Base-by-base conservation (phyloP, 2,329 filamentous ascomycete species). In the Colletotrichum sp. region DNA sequence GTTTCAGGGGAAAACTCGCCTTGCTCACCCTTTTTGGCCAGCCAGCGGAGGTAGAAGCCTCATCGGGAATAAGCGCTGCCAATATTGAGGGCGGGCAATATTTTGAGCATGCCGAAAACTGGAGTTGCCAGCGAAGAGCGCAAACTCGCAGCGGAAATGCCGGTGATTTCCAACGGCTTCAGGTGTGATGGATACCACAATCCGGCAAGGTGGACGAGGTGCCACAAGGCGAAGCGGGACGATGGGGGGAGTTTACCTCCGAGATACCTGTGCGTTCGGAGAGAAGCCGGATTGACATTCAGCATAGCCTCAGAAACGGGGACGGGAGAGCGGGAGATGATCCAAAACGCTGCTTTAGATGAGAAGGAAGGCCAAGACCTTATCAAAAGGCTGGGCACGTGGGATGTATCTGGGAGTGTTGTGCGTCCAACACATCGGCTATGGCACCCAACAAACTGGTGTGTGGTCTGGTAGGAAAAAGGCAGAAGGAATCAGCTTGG, bases 261-360 rank as follows among this genome's bases (percentile, higher is more conserved):
- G 34, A 29, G 6, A 12, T 43, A 36, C 64, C 57, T 69, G 57
- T 69, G 57, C 47, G n/a, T 47, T 47, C 69, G 57, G 69, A 63
- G 65, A n/a, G 64, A 63, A 58, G 69, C 69, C 69, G 57, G 69
- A 63, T 69, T 63, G 24, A 47, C 65, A 69, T 62, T 54, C 31
- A 36, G 27, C 70, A 72, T 58, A 72, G 70, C 70, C 70, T 27
- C 65, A 51, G n/a, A 13, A 69, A 64, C 58, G 66, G 47, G 33
- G 21, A 38, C 31, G 31, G 64, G 65, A 34, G 13, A 11, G 70
- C 43, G 70, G 47, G 57, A 72, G 65, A 72, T 57, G 51, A 27
- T 31, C 33, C 34, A 27, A 5, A 27, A 18, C 15, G 27, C 55
- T 57, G 43, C 43, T 34, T 69, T 43, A 57, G 33, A 57, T 34